These are phyloP conservation scores for Nevesoporus exiguus DNA, from an alignment of 768 basidiomycete species.

Conservation along the genomic window DNA sequence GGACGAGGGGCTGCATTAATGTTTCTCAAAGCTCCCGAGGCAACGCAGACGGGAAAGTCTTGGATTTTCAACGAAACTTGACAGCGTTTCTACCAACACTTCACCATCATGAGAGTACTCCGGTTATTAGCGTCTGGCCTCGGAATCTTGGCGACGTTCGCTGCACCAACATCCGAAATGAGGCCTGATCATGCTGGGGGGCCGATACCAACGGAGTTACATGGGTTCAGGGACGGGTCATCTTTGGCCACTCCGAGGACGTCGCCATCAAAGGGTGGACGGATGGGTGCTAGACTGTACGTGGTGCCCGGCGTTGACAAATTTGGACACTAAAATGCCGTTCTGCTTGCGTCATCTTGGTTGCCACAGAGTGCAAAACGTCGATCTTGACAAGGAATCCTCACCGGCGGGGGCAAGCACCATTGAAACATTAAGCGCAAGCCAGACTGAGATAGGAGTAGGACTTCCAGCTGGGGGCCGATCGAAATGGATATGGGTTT, in stretches of 20 bases:
- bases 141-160: constrained; percentile 6
- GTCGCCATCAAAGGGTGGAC: constrained; percentile 5
- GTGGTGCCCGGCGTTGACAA: constrained; percentile 4
- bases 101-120: constrained; percentile 1
- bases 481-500: constrained; percentile 8
- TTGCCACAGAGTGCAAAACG: constrained; percentile 7
- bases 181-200: neutral
- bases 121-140: constrained; percentile 2
- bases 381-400: neutral
- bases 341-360: neutral
- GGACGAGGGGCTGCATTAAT: neutral
- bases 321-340: constrained; percentile 1
- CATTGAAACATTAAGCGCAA: neutral
- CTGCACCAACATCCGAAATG: constrained; percentile 11
- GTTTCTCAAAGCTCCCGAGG: neutral
- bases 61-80: neutral
- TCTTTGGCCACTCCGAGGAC: constrained; percentile 5
- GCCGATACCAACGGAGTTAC: constrained; percentile 14
- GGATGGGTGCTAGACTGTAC: constrained; percentile 2
- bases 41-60: neutral
- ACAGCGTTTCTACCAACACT: neutral
- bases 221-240: constrained; percentile 6
- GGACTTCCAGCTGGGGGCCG: neutral
- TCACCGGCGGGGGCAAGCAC: neutral
- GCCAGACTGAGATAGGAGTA: neutral